Percentiles rank a stretch among this genome's conserved stretches.
These are phyloP conservation scores for Candida odintsovae DNA, from an alignment of 805 yeast species.

Conservation along the genomic window DNA sequence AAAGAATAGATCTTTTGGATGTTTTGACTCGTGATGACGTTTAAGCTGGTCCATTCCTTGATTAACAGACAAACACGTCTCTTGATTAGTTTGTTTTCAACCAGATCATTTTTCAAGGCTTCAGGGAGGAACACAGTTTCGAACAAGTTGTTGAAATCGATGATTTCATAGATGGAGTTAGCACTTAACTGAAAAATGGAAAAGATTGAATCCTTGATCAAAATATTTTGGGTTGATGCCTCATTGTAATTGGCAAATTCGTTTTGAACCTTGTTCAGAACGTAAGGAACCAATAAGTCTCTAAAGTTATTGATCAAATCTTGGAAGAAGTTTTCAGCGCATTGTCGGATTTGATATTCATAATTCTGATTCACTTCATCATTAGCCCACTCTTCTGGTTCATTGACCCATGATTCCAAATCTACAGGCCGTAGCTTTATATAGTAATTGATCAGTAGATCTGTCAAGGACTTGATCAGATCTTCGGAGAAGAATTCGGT, in stretches of 20 bases:
- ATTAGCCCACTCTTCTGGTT: slow-evolving; percentile 91
- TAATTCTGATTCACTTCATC: slow-evolving; percentile 73
- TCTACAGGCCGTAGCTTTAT: slow-evolving; percentile 70
- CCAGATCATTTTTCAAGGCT: slow-evolving; percentile 32
- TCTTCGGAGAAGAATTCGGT: slow-evolving; percentile 52
- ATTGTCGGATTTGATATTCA: slow-evolving; percentile 80
- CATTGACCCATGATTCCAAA: slow-evolving; percentile 72
- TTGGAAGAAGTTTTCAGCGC: slow-evolving; percentile 81
- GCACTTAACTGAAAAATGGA: slow-evolving; percentile 81
- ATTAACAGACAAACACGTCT: slow-evolving; percentile 75
- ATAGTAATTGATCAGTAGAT: slow-evolving; percentile 66
- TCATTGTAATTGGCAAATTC: slow-evolving; percentile 29
- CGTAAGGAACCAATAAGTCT: slow-evolving; percentile 44
- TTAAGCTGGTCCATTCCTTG: slow-evolving; percentile 73
- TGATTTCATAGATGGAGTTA: slow-evolving; percentile 53
- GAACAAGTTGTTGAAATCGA: slow-evolving; percentile 65
- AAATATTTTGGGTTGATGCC: slow-evolving; percentile 39
- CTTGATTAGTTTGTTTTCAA: slow-evolving; percentile 57
- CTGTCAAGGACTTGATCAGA: slow-evolving; percentile 52
- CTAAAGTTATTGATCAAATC: slow-evolving; percentile 65
- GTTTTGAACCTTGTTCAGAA: slow-evolving; percentile 51
- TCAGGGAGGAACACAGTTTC: slow-evolving; percentile 63
- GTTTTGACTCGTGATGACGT: slow-evolving; percentile 50
- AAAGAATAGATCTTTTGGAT: slow-evolving; percentile 54
- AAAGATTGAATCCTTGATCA: slow-evolving; percentile 73